Evolutionary conservation across 108 stramenopile species (phyloP).

Genomic region (Pseudonitzschia pungens): DNA sequence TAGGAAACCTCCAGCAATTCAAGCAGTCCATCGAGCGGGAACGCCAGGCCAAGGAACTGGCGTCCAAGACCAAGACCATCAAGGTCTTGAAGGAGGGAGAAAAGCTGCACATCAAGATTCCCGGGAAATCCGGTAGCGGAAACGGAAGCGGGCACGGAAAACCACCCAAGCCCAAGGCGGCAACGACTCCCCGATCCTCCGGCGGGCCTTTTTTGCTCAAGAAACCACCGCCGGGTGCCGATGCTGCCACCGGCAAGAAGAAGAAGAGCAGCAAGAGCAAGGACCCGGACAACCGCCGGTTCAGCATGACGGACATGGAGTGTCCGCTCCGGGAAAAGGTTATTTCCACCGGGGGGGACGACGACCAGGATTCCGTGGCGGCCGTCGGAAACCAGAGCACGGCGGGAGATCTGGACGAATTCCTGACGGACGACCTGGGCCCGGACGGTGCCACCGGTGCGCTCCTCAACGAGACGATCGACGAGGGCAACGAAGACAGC

Average conservation of each 20-base stretch:
- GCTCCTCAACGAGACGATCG: neutral
- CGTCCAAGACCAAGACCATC: slow-evolving; percentile 37
- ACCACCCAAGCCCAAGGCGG: neutral
- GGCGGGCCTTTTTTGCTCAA: slow-evolving; percentile 35
- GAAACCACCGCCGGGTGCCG: slow-evolving; percentile 38
- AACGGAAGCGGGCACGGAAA: neutral
- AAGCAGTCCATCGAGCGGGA: slow-evolving; percentile 45
- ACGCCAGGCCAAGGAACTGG: slow-evolving; percentile 44
- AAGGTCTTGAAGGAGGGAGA: slow-evolving; percentile 67
- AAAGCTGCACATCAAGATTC: slow-evolving; percentile 64
- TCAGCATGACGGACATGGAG: neutral
- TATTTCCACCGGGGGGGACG: neutral
- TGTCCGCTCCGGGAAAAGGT: neutral
- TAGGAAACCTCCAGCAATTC: slow-evolving; percentile 71
- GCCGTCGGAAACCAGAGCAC: neutral
- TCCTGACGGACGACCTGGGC: slow-evolving; percentile 6
- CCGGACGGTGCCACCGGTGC: neutral
- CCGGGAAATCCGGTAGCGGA: slow-evolving; percentile 10
- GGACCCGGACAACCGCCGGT: neutral
- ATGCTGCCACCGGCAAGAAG: neutral
- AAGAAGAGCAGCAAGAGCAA: neutral
- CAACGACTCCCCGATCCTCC: neutral
- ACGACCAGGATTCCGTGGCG: slow-evolving; percentile 14
- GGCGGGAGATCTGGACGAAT: neutral
- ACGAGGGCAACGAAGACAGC: neutral